Evolutionary conservation across 2,329 filamentous ascomycete genomes (phyloP), one percentile per base, ranked within the genome.

Genomic region (Fusarium xyrophilum): DNA sequence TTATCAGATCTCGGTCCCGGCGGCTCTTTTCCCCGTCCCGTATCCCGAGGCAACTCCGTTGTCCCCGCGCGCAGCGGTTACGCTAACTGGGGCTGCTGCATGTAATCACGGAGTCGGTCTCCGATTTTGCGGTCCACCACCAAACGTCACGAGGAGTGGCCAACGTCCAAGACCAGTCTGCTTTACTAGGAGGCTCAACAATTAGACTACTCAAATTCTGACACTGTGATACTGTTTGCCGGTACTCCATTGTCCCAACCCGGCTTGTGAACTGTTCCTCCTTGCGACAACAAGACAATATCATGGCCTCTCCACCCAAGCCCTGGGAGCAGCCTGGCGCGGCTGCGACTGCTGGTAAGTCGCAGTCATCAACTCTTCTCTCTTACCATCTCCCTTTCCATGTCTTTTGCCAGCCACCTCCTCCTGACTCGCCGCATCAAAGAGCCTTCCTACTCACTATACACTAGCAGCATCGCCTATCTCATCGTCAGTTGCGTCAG

Each of bases 251-350:
- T 62, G 56, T 51, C 48, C 56, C 46, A 44, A 28, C 52, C 44
- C 55, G 47, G 44, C 33, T 52, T 44, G 23, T 42, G 15, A 42
- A 47, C 56, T 62, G 55, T 47, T 66, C 48, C 50, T 53, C 43
- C 48, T 53, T 30, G 59, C 52, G n/a, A 56, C 35, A 52, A 52
- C 67, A 47, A 42, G 64, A 36, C n/a, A 63, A 36, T 40, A 65
- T 56, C 68, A 89, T 89, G 85, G 87, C 87, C 68, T 97, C 95
- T 79, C 96, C 96, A 77, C 96, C 96, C 58, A 99, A 99, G 82
- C 96, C 96, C 47, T 99, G 96, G 96, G 96, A 99, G 82, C 88
- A 91, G 79, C 86, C 90, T 70, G 91, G 90, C 80, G 86, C 88
- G 66, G 84, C 84, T 72, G 76, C 82, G 70, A 77, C 75, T 76